Evolutionary conservation across 305 asterid species (phyloP).

Genomic region (Solanum aculeatissimum): DNA sequence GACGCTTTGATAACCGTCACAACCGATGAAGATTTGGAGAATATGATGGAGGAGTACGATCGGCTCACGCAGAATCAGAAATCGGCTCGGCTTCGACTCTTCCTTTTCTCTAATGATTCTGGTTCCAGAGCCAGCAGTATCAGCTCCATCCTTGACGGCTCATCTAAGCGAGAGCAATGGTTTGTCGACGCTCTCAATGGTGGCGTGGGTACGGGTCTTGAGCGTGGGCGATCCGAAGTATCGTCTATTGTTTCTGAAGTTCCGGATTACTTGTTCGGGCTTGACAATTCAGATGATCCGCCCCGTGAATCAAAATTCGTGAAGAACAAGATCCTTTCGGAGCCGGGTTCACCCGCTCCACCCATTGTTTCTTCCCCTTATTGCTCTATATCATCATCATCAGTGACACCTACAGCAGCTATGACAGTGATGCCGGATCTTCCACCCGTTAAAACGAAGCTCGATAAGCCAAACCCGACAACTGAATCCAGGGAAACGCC

Average conservation of each 20-base stretch:
- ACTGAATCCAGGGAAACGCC: constrained; percentile 24
- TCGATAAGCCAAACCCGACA: constrained; percentile 17
- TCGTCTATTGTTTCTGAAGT: constrained; percentile 78
- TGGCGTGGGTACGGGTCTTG: constrained; percentile 37
- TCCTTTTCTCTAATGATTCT: constrained; percentile 42
- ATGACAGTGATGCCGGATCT: constrained; percentile 52
- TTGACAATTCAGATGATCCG: constrained; percentile 61
- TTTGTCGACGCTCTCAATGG: constrained; percentile 81
- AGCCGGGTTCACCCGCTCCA: constrained; percentile 76
- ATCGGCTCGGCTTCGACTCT: constrained; percentile 65
- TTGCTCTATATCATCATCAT: constrained; percentile 59
- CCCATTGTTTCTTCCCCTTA: constrained; percentile 41
- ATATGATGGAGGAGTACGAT: constrained; percentile 92
- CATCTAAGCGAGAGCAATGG: constrained; percentile 84
- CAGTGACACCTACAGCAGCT: constrained; percentile 35
- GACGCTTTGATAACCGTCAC: constrained; percentile 78
- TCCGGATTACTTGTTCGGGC: constrained; percentile 84
- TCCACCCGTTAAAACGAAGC: constrained; percentile 63
- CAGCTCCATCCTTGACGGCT: constrained; percentile 82
- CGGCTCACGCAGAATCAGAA: constrained; percentile 44
- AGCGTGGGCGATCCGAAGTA: constrained; percentile 82
- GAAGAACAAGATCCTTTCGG: constrained; percentile 29
- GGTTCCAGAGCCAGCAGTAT: constrained; percentile 50
- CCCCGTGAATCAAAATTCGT: constrained; percentile 30
- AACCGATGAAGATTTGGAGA: constrained; percentile 74